phyloP scores from a whole-genome alignment of 176 grass and related monocot species.

The Ampelocalamus luodianensis region DNA sequence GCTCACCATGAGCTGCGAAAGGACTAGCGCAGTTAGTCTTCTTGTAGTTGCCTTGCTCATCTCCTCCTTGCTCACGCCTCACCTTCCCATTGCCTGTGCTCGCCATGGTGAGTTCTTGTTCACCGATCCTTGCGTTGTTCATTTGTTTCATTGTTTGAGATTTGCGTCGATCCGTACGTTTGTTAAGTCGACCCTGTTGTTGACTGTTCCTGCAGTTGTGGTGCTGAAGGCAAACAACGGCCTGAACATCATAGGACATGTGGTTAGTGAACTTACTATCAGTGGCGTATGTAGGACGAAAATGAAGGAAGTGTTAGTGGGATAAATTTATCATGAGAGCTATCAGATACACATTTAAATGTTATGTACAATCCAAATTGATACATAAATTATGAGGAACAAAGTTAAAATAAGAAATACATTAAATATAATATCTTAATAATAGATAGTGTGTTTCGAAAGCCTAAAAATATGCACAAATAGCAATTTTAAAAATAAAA shows the following conservation, averaged over 20 bases:
- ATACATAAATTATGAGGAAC: too few relatives aligned
- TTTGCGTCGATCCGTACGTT: background rate
- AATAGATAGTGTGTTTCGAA: too few relatives aligned
- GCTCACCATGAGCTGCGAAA: constrained; percentile 5
- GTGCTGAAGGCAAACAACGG: background rate
- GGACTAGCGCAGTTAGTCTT: background rate
- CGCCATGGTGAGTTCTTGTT: constrained; percentile 47
- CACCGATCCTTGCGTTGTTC: background rate
- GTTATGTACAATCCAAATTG: too few relatives aligned
- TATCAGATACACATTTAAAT: too few relatives aligned
- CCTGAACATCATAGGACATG: background rate
- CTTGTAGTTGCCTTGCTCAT: constrained; percentile 9
- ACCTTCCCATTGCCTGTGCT: constrained; percentile 21
- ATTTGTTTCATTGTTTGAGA: too few relatives aligned
- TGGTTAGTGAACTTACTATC: constrained; percentile 13
- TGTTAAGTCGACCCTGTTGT: background rate
- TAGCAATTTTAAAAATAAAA: too few relatives aligned
- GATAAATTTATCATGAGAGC: too few relatives aligned
- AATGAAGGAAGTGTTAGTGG: too few relatives aligned
- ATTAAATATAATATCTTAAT: too few relatives aligned
- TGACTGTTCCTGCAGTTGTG: constrained; percentile 35
- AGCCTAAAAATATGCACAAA: too few relatives aligned
- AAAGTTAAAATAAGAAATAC: too few relatives aligned
- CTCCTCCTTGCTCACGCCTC: constrained; percentile 20
- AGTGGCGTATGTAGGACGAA: too few relatives aligned